These are phyloP conservation scores for Lophiotrema nucula DNA, from an alignment of 495 filamentous ascomycete species.

Conservation along the genomic window DNA sequence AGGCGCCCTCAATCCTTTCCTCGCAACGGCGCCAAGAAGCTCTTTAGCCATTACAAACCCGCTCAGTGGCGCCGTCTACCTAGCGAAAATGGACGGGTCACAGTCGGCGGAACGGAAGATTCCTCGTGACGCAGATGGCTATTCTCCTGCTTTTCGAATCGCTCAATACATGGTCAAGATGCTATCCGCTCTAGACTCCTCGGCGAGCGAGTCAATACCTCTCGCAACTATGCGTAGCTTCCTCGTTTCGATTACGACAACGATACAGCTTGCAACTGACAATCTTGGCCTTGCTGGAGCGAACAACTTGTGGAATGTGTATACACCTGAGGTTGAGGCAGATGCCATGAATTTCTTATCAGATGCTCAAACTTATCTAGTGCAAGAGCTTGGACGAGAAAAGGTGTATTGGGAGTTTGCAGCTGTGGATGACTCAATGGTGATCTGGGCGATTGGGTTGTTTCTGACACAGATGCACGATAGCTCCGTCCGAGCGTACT, in stretches of 20 bases:
- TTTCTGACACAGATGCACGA: conserved; percentile 24
- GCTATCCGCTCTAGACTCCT: conserved; percentile 40
- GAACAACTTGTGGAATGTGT: conserved; percentile 55
- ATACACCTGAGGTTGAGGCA: conserved; percentile 51
- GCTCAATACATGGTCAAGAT: conserved; percentile 63
- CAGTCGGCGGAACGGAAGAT: conserved; percentile 29
- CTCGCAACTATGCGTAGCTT: conserved; percentile 16
- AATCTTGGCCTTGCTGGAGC: conserved; percentile 58
- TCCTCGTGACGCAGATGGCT: conserved; percentile 62
- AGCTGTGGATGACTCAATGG: conserved; percentile 3
- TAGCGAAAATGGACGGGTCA: conserved; percentile 48
- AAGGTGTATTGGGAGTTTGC: conserved; percentile 6
- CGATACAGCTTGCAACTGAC: conserved; percentile 60
- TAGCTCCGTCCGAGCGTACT: conserved; percentile 34
- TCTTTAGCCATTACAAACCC: conserved; percentile 71
- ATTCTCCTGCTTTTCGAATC: conserved; percentile 71
- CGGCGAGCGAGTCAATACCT: conserved; percentile 16
- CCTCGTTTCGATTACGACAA: conserved; percentile 52
- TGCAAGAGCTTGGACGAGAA: conserved; percentile 44
- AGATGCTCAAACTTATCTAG: conserved; percentile 55
- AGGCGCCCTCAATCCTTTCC: conserved; percentile 56
- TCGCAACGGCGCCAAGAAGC: conserved; percentile 55
- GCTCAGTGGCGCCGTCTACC: conserved; percentile 66
- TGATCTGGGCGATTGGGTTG: conserved; percentile 22
- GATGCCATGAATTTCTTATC: conserved; percentile 63